Evolutionary conservation across 108 stramenopile species (phyloP).

Genomic region (Conticribra guillardii): DNA sequence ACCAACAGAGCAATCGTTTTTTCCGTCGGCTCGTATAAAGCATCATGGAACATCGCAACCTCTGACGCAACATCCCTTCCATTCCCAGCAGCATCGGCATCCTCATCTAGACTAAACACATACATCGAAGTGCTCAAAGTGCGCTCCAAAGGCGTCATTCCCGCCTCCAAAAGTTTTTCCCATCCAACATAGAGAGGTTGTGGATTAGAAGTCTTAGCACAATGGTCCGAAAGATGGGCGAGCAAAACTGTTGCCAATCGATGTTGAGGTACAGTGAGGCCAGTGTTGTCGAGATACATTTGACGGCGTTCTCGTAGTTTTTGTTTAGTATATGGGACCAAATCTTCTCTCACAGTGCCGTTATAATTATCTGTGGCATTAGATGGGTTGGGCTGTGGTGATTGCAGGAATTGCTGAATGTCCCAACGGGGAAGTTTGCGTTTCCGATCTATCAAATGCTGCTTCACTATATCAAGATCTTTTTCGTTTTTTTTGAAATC

Average conservation of each 20-base stretch:
- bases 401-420: conserved; percentile 14
- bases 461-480: conserved; percentile 27
- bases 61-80: conserved; percentile 55
- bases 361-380: neutral
- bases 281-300: conserved; percentile 37
- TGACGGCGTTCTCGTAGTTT: conserved; percentile 29
- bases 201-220: conserved; percentile 57
- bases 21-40: conserved; percentile 75
- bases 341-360: neutral
- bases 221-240: conserved; percentile 55
- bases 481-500: conserved; percentile 37
- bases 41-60: conserved; percentile 80
- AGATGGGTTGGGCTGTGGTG: neutral
- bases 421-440: conserved; percentile 27
- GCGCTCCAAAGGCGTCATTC: conserved; percentile 51
- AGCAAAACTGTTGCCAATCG: conserved; percentile 41
- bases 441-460: conserved; percentile 14
- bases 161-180: conserved; percentile 73
- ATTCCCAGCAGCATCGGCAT: neutral
- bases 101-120: conserved; percentile 47
- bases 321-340: conserved; percentile 24
- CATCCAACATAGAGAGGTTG: conserved; percentile 67
- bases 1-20: conserved; percentile 74
- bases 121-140: conserved; percentile 69
- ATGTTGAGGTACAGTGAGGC: conserved; percentile 38